Conservation (phyloP, 805 yeast species). For the Yarrowia sp. region DNA sequence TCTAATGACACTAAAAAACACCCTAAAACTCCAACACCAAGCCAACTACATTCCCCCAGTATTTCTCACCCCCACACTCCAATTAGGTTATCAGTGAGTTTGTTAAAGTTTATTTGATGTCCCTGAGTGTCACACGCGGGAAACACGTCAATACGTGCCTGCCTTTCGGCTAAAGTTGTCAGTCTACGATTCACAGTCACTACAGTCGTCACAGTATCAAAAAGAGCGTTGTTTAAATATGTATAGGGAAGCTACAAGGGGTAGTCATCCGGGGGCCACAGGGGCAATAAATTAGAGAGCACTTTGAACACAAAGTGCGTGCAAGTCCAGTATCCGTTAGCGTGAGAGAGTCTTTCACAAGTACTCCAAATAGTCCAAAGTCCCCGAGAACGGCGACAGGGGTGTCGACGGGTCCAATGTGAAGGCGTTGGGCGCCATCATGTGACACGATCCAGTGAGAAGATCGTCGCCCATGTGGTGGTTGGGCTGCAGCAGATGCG, state of each 20-base stretch:
- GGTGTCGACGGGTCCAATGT: constrained; percentile 5
- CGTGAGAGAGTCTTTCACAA: not conserved
- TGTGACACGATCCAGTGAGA: not conserved
- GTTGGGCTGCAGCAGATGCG: not conserved
- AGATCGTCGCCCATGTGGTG: not conserved
- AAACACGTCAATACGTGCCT: too few relatives aligned
- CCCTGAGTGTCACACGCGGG: too few relatives aligned
- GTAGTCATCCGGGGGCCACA: not conserved
- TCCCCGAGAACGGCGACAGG: not conserved
- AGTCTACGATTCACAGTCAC: too few relatives aligned
- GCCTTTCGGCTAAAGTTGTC: too few relatives aligned
- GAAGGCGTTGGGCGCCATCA: not conserved
- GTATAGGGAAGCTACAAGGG: not conserved
- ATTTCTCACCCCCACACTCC: too few relatives aligned
- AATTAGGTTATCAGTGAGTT: too few relatives aligned
- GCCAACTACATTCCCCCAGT: too few relatives aligned
- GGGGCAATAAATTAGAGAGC: not conserved
- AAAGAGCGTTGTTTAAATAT: not conserved
- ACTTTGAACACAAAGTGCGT: too few relatives aligned
- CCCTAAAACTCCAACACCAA: too few relatives aligned
- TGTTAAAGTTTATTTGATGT: too few relatives aligned
- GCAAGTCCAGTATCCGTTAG: too few relatives aligned
- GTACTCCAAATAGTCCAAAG: constrained; percentile 9
- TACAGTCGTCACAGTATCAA: not conserved
- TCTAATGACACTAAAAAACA: too few relatives aligned